phyloP scores from a whole-genome alignment of 352 stramenopile species.

The Pythium coloratum region DNA sequence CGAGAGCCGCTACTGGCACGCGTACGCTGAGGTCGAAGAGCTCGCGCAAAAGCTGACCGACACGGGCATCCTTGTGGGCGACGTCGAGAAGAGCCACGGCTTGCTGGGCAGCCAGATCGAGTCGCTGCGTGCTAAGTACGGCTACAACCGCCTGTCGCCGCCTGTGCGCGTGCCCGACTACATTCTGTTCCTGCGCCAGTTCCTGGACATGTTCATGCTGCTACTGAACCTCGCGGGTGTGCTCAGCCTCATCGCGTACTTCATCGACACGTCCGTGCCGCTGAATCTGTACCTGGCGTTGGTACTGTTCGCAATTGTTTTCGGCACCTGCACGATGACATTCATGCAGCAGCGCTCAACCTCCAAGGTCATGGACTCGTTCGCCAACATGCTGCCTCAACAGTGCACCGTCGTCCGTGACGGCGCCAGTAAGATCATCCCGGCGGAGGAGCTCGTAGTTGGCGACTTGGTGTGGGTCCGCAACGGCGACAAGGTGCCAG shows the following conservation, averaged over 20 bases:
- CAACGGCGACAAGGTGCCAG: conserved; percentile 58
- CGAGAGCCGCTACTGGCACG: conserved; percentile 36
- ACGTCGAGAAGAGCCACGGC: conserved; percentile 37
- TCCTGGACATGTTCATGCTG: conserved; percentile 52
- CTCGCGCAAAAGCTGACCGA: conserved; percentile 21
- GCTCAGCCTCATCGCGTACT: conserved; percentile 38
- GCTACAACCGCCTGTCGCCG: conserved; percentile 41
- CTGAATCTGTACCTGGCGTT: conserved; percentile 46
- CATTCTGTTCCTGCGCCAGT: conserved; percentile 45
- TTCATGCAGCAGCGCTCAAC: conserved; percentile 39
- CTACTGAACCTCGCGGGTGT: conserved; percentile 35
- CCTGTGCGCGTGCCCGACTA: conserved; percentile 35
- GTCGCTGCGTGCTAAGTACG: conserved; percentile 18
- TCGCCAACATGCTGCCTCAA: conserved; percentile 49
- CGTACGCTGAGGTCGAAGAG: conserved; percentile 37
- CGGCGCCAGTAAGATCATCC: conserved; percentile 37
- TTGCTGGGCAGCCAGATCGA: conserved; percentile 21
- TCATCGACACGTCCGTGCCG: conserved; percentile 38
- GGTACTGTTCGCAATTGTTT: conserved; percentile 42
- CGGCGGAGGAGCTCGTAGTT: conserved; percentile 48
- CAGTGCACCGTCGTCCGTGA: conserved; percentile 49
- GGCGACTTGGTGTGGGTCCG: conserved; percentile 54
- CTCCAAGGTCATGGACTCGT: conserved; percentile 49
- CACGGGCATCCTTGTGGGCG: conserved; percentile 27
- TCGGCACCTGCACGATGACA: conserved; percentile 40